These are phyloP conservation scores for Scenedesmus sp. DNA, from an alignment of 163 green algal species.

Conservation along the genomic window DNA sequence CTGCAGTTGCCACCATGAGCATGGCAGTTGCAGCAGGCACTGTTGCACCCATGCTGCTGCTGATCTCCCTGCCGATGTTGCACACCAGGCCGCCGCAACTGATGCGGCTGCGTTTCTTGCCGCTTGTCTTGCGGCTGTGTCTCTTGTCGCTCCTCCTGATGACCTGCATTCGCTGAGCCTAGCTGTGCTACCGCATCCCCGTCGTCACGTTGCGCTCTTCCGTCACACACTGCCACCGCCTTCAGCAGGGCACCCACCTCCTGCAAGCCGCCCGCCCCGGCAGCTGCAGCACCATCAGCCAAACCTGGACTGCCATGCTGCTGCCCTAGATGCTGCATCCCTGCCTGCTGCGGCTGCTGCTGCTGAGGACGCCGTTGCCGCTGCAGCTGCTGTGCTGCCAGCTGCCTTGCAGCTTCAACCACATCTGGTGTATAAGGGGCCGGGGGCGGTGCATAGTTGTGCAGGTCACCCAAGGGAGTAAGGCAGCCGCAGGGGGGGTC, in stretches of 20 bases:
- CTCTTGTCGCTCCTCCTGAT: neutral
- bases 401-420: neutral
- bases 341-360: too few species aligned
- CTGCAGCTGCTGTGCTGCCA: neutral
- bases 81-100: neutral
- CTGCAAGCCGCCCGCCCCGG: neutral
- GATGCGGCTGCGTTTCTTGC: neutral
- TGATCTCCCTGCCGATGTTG: neutral
- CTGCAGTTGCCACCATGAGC: neutral
- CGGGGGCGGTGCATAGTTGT: conserved; percentile 81
- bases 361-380: too few species aligned
- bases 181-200: neutral
- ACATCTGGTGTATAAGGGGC: conserved; percentile 61
- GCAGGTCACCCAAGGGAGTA: conserved; percentile 78
- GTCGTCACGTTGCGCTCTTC: neutral
- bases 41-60: neutral
- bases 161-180: neutral
- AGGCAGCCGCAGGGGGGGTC: conserved; percentile 66
- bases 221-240: neutral
- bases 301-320: neutral
- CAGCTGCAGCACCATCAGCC: neutral
- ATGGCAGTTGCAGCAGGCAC: neutral
- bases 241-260: neutral
- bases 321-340: neutral
- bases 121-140: neutral